These are phyloP conservation scores for Hygrocybe coccinea DNA, from an alignment of 768 basidiomycete species.

Conservation along the genomic window DNA sequence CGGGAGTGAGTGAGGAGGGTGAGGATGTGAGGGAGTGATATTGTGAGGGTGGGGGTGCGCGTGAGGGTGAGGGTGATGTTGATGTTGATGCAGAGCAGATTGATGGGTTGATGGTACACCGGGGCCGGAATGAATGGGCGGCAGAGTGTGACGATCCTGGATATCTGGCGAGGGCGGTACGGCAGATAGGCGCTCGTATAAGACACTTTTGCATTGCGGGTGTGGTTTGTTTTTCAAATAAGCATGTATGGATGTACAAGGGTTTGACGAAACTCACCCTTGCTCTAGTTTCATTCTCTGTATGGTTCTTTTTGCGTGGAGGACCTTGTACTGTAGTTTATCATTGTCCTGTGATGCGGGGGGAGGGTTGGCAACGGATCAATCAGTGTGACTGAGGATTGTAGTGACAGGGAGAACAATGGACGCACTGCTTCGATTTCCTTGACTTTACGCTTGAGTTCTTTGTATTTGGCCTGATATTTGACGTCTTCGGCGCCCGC, in stretches of 20 bases:
- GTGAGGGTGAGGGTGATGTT: too few species aligned
- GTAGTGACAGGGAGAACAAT: slow-evolving; percentile 8
- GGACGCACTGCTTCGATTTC: slow-evolving; percentile 74
- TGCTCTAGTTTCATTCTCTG: slow-evolving; percentile 85
- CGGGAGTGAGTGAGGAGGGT: slow-evolving; percentile 31
- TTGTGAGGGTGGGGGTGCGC: slow-evolving; percentile 15
- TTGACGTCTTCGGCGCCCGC: slow-evolving; percentile 81
- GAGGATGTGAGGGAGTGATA: slow-evolving; percentile 26
- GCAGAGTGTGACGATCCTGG: slow-evolving; percentile 37
- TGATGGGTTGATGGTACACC: slow-evolving; percentile 36
- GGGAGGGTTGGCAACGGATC: slow-evolving; percentile 9
- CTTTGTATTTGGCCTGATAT: slow-evolving; percentile 84
- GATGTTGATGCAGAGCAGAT: slow-evolving; percentile 5
- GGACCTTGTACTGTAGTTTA: slow-evolving; percentile 76
- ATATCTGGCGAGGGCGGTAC: slow-evolving; percentile 53
- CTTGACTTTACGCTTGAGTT: slow-evolving; percentile 81
- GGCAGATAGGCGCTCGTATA: slow-evolving; percentile 72
- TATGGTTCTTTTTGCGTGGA: slow-evolving; percentile 75
- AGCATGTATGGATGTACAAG: slow-evolving; percentile 15
- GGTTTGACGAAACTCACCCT: slow-evolving; percentile 55
- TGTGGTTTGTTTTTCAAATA: slow-evolving; percentile 10
- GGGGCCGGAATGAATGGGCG: slow-evolving; percentile 30
- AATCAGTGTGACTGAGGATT: background rate
- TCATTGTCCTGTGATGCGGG: slow-evolving; percentile 67
- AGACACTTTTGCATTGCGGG: slow-evolving; percentile 54